Evolutionary conservation across 164 flowering plant genomes (phyloP), one percentile per base, ranked within the genome.

Genomic region (Aristolochia fimbriata): DNA sequence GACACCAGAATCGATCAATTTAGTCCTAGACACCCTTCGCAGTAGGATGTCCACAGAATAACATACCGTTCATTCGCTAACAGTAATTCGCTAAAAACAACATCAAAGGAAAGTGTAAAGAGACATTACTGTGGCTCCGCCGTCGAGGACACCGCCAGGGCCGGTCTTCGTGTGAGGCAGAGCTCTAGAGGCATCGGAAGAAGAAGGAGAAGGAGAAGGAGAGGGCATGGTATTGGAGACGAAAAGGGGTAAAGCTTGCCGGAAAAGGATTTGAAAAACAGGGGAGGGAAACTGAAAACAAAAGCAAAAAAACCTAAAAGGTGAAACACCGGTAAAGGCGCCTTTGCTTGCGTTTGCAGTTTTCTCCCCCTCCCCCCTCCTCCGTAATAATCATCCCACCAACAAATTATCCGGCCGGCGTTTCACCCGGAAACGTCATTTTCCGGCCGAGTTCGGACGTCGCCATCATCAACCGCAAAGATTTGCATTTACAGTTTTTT

Each of bases 271-370:
- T 62, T 52, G 57, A 43, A 52, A 21, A 19, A 53, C 23, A 57
- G 49, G 43, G 65, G 59, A 55, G 67, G 65, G 64, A 69, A 66
- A 56, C 65, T 62, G 62, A 50, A 56, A 47, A 65, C 43, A 65
- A 66, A 62, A 61, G 60, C 61, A 68, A 65, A 45, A 65, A 45
- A 51, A 30, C 43, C 12, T 31, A 65, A 63, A 61, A 31, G 53
- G 50, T 45, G 41, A 61, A 59, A 22, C 55, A 52, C 30, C 55
- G 15, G 15, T 27, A 21, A 22, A 52, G 47, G 27, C 55, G 19
- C 50, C 57, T 68, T 81, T 73, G 76, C 82, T 81, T 81, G 66
- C 24, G 62, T 51, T 68, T 74, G 31, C 72, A 71, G 73, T 62
- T 66, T 77, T 67, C 63, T 47, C n/a, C 15, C n/a, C n/a, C n/a